Evolutionary conservation across 805 yeast species (phyloP), one percentile per base, ranked within the genome.

Genomic region (Clavispora vitiphila): DNA sequence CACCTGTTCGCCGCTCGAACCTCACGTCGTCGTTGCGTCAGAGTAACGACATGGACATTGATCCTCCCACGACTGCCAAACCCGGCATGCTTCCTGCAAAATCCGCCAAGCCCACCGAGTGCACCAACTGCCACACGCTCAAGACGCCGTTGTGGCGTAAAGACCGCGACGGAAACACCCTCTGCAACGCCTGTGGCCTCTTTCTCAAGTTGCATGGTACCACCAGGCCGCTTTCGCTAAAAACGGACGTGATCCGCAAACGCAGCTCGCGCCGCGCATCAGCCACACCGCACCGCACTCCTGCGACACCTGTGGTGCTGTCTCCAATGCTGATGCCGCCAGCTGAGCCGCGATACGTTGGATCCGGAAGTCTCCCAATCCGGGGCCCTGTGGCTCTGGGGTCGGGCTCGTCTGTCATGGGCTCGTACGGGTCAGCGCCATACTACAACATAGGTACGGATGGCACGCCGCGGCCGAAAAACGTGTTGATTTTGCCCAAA

Each of bases 141-240:
- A 79, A 77, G 43, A 79, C 84, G 0, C 84, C 84, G 1, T 62
- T 79, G 19, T 79, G 84, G 84, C 61, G 84, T 35, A 69, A 77
- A 53, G 81, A 78, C 52, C 72, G 80, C 6, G 66, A 60, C 21
- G 84, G 84, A 1, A 75, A 77, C 46, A 77, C 83, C 3, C 62
- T 79, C 5, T 79, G 84, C 55, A 79, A 79, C 53, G 84, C 84
- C 0, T 79, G 84, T 62, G 84, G 84, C 0, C 61, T 79, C 18
- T 79, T 78, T 53, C 69, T 73, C 40, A 78, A 78, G 51, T 58
- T 79, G 15, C 84, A 79, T 51, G 84, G 84, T 14, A 76, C 83
- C 3, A 76, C 77, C 56, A 60, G 84, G 39, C 84, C 84, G 1
- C 60, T 79, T 19, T 72, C 81, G 19, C 61, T 77, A 42, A 77